Percentiles rank a stretch among this genome's conserved stretches.
Evolutionary conservation across 2,329 filamentous ascomycete species (phyloP).

Genomic region (Domatiomyces globalis): DNA sequence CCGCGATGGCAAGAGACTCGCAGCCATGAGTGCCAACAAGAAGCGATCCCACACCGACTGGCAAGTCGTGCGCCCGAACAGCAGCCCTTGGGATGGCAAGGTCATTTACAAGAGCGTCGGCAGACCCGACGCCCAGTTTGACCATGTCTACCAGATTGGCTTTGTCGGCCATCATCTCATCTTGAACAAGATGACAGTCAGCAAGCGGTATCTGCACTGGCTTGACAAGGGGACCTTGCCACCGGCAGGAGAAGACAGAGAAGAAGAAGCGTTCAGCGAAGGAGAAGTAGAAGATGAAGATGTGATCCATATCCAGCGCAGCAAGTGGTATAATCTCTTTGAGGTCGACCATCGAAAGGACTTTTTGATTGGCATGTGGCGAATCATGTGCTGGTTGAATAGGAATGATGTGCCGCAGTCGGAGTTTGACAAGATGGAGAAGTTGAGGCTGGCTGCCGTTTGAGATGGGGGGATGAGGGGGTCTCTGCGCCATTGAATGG

Average conservation of each 20-base stretch:
- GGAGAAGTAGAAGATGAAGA: constrained; percentile 15
- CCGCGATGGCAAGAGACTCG: constrained; percentile 12
- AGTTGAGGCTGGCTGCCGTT: not conserved
- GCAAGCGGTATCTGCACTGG: constrained; percentile 42
- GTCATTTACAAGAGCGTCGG: constrained; percentile 15
- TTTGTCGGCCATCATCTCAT: constrained; percentile 49
- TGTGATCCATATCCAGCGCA: constrained; percentile 39
- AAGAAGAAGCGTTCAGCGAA: not conserved
- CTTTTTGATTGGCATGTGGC: constrained; percentile 44
- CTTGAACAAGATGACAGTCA: constrained; percentile 44
- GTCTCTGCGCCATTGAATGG: no score
- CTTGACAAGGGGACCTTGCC: constrained; percentile 31
- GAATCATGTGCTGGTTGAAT: constrained; percentile 41
- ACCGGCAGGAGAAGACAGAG: not conserved
- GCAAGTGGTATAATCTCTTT: constrained; percentile 47
- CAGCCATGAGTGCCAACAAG: not conserved
- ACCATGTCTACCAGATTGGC: constrained; percentile 47
- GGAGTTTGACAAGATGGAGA: constrained; percentile 12
- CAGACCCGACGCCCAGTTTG: constrained; percentile 3
- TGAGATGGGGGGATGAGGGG: not conserved
- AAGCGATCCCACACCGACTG: constrained; percentile 6
- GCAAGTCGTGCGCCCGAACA: constrained; percentile 14
- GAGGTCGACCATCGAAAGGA: constrained; percentile 39
- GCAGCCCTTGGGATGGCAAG: constrained; percentile 15
- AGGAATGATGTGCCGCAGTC: constrained; percentile 18